phyloP scores from a whole-genome alignment of 176 grass and related monocot species.

The Phoenix roebelenii region DNA sequence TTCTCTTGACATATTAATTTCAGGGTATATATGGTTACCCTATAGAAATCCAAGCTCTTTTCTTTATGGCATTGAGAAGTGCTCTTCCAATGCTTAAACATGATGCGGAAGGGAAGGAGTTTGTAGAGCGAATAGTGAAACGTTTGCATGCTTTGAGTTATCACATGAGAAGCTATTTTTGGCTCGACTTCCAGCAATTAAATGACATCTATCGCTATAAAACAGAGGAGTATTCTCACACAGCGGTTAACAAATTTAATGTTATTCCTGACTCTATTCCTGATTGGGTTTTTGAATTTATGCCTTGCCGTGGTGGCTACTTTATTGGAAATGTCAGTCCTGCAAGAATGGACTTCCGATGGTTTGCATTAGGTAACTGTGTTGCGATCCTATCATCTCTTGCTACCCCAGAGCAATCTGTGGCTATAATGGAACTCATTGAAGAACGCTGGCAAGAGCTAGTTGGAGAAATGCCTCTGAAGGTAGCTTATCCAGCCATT shows the following conservation, averaged over 20 bases:
- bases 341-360: constrained; percentile 38
- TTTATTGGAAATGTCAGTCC: constrained; percentile 44
- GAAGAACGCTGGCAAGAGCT: constrained; percentile 37
- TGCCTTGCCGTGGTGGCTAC: constrained; percentile 29
- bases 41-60: constrained; percentile 45
- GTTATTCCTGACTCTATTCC: constrained; percentile 42
- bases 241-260: constrained; percentile 35
- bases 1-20: too few relatives aligned
- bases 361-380: constrained; percentile 36
- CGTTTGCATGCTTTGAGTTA: constrained; percentile 37
- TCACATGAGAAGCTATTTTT: constrained; percentile 47
- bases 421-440: constrained; percentile 32
- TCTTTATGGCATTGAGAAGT: constrained; percentile 39
- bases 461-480: constrained; percentile 32
- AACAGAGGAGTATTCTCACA: constrained; percentile 42
- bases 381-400: constrained; percentile 34
- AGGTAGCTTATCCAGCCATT: constrained; percentile 33
- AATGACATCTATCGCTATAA: constrained; percentile 50
- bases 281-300: constrained; percentile 43
- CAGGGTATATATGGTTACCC: constrained; percentile 43
- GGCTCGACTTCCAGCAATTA: constrained; percentile 41
- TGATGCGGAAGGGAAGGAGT: constrained; percentile 37
- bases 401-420: constrained; percentile 40
- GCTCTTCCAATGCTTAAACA: constrained; percentile 30
- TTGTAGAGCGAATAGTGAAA: constrained; percentile 29